Evolutionary conservation across 2,329 filamentous ascomycete species (phyloP), one percentile per base, ranked within the genome.

Genomic region (Penicillium sp.): DNA sequence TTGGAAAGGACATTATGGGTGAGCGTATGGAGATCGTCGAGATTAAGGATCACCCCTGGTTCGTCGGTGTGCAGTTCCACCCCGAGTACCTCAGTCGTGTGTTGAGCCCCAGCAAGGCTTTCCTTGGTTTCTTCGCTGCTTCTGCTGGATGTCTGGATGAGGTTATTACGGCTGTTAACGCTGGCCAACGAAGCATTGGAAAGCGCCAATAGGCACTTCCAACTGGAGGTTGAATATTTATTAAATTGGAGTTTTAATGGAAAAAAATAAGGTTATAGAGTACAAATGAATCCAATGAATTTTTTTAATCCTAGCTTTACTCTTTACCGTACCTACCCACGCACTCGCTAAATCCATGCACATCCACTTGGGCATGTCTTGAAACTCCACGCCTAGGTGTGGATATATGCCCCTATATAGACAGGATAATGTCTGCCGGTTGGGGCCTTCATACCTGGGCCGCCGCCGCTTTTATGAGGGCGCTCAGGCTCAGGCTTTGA

Each of bases 41-140:
- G 76, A 78, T 96, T 60, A 87, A 88, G 71, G 87, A 93, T 62
- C 92, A 96, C 72, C 90, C 89, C 0, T 96, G 85, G 82, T 96
- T 88, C 66, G 90, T 96, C 19, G 88, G 89, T 61, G 89, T 95
- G 9, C 93, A 96, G 75, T 93, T 89, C 75, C 92, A 96, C 73
- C 92, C 93, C 2, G 92, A 97, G 75, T 96, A 93, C 71, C 80
- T 91, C 50, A 88, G 84, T 65, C 83, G 89, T 52, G 92, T 95
- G 2, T 78, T 96, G 60, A 80, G 85, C 50, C 91, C 91, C 0
- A 88, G 85, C 69, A 86, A 86, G 71, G 87, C 90, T 1, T 95
- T 91, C 76, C 81, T 96, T 23, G 92, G 92, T 47, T 93, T 96
- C 72, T 84, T 96, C 47, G 92, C 92, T 31, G 90, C 92, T 2